These are phyloP conservation scores for Cicer cuneatum DNA, from an alignment of 306 rosid species.

Conservation along the genomic window DNA sequence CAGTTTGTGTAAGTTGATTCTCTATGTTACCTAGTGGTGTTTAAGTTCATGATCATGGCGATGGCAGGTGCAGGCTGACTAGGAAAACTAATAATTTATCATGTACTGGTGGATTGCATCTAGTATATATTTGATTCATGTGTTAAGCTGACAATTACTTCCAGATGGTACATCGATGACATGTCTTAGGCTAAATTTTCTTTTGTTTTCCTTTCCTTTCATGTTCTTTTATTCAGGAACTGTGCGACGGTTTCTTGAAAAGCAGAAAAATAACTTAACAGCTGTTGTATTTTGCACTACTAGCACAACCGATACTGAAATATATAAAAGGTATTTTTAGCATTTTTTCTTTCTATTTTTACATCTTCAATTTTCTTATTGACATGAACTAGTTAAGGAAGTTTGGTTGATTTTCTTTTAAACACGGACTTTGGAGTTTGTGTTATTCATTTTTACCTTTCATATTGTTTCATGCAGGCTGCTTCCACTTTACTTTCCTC, in stretches of 20 bases:
- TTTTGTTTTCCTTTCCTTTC: constrained; percentile 40
- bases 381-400: constrained; percentile 19
- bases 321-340: constrained; percentile 78
- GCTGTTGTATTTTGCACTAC: constrained; percentile 95
- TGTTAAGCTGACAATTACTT: constrained; percentile 34
- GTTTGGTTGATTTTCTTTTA: constrained; percentile 22
- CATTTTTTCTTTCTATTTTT: constrained; percentile 29
- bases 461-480: constrained; percentile 58
- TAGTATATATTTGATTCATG: constrained; percentile 36
- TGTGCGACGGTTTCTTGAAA: constrained; percentile 89
- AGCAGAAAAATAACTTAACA: constrained; percentile 76
- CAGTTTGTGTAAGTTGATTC: constrained; percentile 24
- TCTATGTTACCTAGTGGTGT: constrained; percentile 2
- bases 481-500: constrained; percentile 98
- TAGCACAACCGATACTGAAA: constrained; percentile 86
- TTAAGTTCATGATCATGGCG: constrained; percentile 21
- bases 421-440: constrained; percentile 11
- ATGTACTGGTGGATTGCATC: constrained; percentile 33
- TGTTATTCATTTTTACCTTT: constrained; percentile 27
- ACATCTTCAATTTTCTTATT: constrained; percentile 29
- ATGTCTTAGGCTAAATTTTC: constrained; percentile 20
- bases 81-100: constrained; percentile 5
- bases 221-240: constrained; percentile 67
- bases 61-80: constrained; percentile 19
- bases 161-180: constrained; percentile 32